Base-by-base conservation (phyloP, 2,329 filamentous ascomycete species). In the Colletotrichum shisoi region DNA sequence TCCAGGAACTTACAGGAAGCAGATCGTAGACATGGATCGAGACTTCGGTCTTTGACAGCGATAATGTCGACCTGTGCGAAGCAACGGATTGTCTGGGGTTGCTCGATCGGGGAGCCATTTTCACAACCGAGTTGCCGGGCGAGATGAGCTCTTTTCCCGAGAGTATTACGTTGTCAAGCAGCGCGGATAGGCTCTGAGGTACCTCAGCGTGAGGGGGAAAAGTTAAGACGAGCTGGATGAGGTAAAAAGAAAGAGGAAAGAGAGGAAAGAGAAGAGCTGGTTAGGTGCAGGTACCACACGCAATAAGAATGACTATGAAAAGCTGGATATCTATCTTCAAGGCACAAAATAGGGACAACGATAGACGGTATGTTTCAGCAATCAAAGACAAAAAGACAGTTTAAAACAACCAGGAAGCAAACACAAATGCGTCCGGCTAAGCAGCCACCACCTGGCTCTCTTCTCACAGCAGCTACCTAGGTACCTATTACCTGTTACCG, bases 21-120 rank as follows among this genome's bases (percentile, higher is more conserved):
- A 93, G 81, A 76, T 93, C 91, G 74, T 94, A 94, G 73, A 93
- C 88, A 74, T 93, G 88, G 74, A 94, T 93, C 54, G 86, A 80
- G 69, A 94, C 85, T 75, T 93, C 89, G 2, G 89, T 92, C 74
- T 90, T 90, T 71, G 89, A 87, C 21, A 91, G 79, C 17, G 89
- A 91, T 53, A 91, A 76, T 1, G 89, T 91, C 63, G 87, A 88
- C 69, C 89, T 81, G 74, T 91, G 90, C 52, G 79, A 76, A 24
- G 61, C 42, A 15, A 46, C 58, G 51, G 68, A 76, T 65, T 70
- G 74, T 69, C 73, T 61, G 8, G 66, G 62, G 24, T 68, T 71
- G 62, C 46, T 57, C n/a, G 62, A 59, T 11, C 66, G 66, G 31
- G 62, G 61, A 51, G 66, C 51, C 66, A 68, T 68, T 31, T 67